These are phyloP conservation scores for Stachybotrys echinatus DNA, from an alignment of 2,329 filamentous ascomycete species.

Conservation along the genomic window DNA sequence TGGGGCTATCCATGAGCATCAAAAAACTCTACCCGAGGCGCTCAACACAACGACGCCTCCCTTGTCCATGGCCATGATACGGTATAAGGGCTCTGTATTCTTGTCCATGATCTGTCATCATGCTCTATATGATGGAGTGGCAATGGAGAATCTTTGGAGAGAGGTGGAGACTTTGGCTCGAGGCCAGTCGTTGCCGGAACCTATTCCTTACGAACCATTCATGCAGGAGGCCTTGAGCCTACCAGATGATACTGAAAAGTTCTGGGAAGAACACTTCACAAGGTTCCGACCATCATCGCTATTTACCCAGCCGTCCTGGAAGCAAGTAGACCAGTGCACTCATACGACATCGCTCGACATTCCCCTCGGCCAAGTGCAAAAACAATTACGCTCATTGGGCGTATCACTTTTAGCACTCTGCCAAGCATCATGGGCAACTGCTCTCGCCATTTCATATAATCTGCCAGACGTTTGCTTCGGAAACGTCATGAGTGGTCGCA, in stretches of 20 bases:
- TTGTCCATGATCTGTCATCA: constrained; percentile 63
- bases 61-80: constrained; percentile 38
- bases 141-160: constrained; percentile 62
- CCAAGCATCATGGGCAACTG: constrained; percentile 67
- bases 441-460: constrained; percentile 52
- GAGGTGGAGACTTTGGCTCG: constrained; percentile 62
- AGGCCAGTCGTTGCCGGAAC: constrained; percentile 37
- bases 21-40: constrained; percentile 27
- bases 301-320: constrained; percentile 15
- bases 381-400: constrained; percentile 44
- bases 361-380: constrained; percentile 40
- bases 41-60: constrained; percentile 41
- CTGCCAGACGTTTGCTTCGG: constrained; percentile 75
- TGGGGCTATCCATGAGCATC: constrained; percentile 32
- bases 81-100: constrained; percentile 21
- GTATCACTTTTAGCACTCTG: constrained; percentile 61
- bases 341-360: constrained; percentile 22
- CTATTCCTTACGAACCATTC: constrained; percentile 58
- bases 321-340: constrained; percentile 20
- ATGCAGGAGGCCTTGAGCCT: constrained; percentile 51
- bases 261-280: constrained; percentile 59
- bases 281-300: constrained; percentile 34
- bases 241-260: constrained; percentile 46
- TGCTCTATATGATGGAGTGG: constrained; percentile 80
- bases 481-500: constrained; percentile 76